Evolutionary conservation across 495 filamentous ascomycete species (phyloP).

Genomic region (Rusavskia elegans): DNA sequence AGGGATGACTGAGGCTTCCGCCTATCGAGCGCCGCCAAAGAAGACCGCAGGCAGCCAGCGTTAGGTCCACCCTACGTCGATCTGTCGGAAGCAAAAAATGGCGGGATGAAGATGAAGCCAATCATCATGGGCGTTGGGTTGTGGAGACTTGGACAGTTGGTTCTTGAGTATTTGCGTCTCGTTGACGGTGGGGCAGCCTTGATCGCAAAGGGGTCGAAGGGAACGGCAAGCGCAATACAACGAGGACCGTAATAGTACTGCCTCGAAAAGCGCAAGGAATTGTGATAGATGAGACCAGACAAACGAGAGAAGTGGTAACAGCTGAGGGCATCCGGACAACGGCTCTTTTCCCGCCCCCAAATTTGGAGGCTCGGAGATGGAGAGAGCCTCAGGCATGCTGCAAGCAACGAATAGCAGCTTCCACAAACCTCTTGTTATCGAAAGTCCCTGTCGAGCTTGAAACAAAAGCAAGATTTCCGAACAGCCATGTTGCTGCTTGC

Average conservation of each 20-base stretch:
- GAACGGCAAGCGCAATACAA: background rate
- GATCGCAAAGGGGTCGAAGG: background rate
- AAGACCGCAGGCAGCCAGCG: background rate
- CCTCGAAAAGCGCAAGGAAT: no score
- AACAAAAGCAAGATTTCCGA: no score
- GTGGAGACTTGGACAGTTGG: background rate
- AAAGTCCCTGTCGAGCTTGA: no score
- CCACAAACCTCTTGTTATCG: background rate
- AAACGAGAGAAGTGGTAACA: no score
- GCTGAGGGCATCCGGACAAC: no score
- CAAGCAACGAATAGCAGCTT: background rate
- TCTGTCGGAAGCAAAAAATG: background rate
- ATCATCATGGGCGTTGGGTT: background rate
- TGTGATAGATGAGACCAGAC: no score
- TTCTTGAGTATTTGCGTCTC: background rate
- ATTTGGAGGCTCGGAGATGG: background rate
- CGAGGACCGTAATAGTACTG: no score
- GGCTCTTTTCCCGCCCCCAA: no score
- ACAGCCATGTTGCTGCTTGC: no score
- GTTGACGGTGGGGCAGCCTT: background rate
- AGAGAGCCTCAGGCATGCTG: background rate
- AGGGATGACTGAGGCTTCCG: background rate
- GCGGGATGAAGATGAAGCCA: background rate
- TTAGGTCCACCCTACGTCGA: background rate
- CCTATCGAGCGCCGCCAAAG: background rate